A percentile compares a stretch with the other conserved stretches of the same genome.
phyloP scores from a whole-genome alignment of 1,139 yeast genomes.

The Geotrichum reessii region DNA sequence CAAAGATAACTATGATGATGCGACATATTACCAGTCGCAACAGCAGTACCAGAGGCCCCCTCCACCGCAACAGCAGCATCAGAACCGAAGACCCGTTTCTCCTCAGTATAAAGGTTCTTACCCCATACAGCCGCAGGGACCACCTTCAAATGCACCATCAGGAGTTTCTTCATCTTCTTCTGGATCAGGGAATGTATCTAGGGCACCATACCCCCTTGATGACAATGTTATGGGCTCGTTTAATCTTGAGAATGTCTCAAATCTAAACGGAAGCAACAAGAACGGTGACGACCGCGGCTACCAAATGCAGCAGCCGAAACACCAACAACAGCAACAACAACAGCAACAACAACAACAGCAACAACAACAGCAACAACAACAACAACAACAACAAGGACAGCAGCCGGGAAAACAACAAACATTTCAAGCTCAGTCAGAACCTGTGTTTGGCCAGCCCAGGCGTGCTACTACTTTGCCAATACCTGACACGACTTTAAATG shows the following conservation, averaged over 20 bases:
- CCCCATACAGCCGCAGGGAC: background rate
- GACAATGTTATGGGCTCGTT: constrained; percentile 16
- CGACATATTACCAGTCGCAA: background rate
- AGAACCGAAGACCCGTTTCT: background rate
- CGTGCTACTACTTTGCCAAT: constrained; percentile 4
- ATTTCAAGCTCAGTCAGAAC: constrained; percentile 11
- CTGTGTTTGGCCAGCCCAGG: background rate
- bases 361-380: background rate
- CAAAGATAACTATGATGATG: background rate
- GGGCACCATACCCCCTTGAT: constrained; percentile 19
- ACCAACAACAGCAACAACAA: constrained; percentile 8
- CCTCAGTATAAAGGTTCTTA: background rate
- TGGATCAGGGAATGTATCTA: constrained; percentile 5
- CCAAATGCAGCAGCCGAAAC: background rate
- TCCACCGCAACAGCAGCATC: background rate
- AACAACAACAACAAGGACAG: background rate
- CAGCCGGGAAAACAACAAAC: constrained; percentile 1
- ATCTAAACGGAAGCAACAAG: constrained; percentile 14
- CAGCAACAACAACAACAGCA: constrained; percentile 10
- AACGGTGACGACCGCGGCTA: background rate
- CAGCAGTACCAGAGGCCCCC: constrained; percentile 2
- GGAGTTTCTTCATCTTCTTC: background rate
- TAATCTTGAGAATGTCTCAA: constrained; percentile 11
- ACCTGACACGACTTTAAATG: background rate
- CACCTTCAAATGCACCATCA: background rate